Percentiles rank a stretch among this genome's conserved stretches.
Conservation (phyloP, 2,329 filamentous ascomycete species). For the Triangularia verruculosa region DNA sequence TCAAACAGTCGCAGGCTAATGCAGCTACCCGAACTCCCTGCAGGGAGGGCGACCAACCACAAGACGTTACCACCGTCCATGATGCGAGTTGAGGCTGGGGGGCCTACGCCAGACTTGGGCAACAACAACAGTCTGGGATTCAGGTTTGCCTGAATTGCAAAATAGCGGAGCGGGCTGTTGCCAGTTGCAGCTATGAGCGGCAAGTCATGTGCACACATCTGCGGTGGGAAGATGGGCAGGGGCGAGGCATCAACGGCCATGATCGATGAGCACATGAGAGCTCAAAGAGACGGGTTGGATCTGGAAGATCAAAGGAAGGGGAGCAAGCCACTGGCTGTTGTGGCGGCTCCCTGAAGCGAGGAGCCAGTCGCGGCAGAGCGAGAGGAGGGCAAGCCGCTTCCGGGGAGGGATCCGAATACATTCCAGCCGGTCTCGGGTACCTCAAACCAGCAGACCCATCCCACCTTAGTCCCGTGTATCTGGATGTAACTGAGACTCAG, state of each 20-base stretch:
- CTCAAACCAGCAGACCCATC: constrained; percentile 14
- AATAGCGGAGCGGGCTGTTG: background rate
- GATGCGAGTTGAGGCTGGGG: constrained; percentile 1
- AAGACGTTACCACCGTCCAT: constrained; percentile 1
- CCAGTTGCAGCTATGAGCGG: background rate
- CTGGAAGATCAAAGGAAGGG: constrained; percentile 18
- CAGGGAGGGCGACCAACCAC: constrained; percentile 19
- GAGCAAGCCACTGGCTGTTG: constrained; percentile 18
- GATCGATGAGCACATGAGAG: background rate
- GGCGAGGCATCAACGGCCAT: background rate
- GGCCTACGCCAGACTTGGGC: background rate
- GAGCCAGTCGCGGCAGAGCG: background rate
- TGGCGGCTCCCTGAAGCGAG: constrained; percentile 4
- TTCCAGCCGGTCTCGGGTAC: constrained; percentile 25
- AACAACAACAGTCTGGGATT: background rate
- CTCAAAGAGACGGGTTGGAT: constrained; percentile 9
- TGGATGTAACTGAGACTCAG: constrained; percentile 15
- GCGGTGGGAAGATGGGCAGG: background rate
- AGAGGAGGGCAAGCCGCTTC: constrained; percentile 23
- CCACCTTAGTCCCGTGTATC: constrained; percentile 10
- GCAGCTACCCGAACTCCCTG: constrained; percentile 26
- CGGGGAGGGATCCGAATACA: constrained; percentile 24
- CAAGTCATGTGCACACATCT: background rate
- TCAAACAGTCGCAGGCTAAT: constrained; percentile 32
- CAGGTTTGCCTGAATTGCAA: background rate